These are phyloP conservation scores for Platismatia glauca DNA, from an alignment of 495 filamentous ascomycete genomes.

Conservation along the genomic window DNA sequence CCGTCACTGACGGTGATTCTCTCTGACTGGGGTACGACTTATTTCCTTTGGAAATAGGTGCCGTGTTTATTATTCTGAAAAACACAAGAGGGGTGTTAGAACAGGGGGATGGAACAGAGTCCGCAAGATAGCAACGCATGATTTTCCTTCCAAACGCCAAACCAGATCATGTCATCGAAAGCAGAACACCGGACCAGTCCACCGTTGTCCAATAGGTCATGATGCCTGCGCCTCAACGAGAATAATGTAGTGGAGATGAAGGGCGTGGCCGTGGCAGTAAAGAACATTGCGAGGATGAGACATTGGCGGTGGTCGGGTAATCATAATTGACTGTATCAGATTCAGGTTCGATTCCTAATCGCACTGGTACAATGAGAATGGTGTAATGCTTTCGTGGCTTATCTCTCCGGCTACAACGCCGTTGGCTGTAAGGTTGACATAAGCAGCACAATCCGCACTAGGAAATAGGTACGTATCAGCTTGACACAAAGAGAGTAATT, in stretches of 20 bases:
- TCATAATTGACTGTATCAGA: no score
- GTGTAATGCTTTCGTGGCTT: no score
- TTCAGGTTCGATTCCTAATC: no score
- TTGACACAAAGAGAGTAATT: slow-evolving; percentile 40
- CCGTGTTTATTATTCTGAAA: not conserved
- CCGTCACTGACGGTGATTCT: not conserved
- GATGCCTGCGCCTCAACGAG: not conserved
- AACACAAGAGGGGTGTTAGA: not conserved
- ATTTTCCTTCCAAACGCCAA: not conserved
- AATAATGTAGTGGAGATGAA: not conserved
- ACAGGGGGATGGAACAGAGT: not conserved
- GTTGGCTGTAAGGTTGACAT: slow-evolving; percentile 10
- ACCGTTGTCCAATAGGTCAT: not conserved
- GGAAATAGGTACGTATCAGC: slow-evolving; percentile 31
- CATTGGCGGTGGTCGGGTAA: no score
- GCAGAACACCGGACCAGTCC: not conserved
- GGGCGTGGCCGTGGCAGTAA: not conserved
- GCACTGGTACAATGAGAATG: no score
- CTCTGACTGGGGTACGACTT: not conserved
- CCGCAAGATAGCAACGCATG: not conserved
- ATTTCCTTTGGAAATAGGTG: not conserved
- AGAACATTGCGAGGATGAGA: not conserved
- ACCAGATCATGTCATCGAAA: not conserved
- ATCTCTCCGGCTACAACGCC: not conserved
- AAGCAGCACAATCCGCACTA: slow-evolving; percentile 20